Evolutionary conservation across 2,329 filamentous ascomycete species (phyloP).

Genomic region (Xylariomycetidae sp.): DNA sequence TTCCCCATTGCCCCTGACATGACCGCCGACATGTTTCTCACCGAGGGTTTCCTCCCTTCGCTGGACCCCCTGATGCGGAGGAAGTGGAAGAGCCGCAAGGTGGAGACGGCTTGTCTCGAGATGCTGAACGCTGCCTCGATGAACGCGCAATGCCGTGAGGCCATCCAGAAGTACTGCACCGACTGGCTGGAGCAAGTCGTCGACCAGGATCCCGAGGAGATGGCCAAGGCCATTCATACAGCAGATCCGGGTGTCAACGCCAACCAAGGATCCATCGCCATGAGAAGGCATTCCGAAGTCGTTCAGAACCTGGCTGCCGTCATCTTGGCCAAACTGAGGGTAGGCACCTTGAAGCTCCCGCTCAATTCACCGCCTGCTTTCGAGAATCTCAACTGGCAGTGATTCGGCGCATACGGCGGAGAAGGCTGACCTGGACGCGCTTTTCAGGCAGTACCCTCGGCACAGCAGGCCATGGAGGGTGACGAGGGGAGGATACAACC

Average conservation of each 20-base stretch:
- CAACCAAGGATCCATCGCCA: constrained; percentile 51
- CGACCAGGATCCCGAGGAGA: constrained; percentile 59
- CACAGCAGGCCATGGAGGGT: constrained; percentile 30
- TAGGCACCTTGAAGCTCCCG: constrained; percentile 36
- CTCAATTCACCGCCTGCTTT: constrained; percentile 15
- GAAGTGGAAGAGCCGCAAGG: constrained; percentile 76
- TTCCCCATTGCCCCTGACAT: constrained; percentile 80
- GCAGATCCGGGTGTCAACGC: constrained; percentile 52
- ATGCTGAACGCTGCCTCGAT: constrained; percentile 90
- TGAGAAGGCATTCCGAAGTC: constrained; percentile 54
- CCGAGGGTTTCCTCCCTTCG: constrained; percentile 75
- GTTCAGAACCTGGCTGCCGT: constrained; percentile 65
- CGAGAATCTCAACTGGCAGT: constrained; percentile 22
- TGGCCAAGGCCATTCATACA: constrained; percentile 41
- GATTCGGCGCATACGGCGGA: constrained; percentile 12
- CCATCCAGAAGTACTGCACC: constrained; percentile 75
- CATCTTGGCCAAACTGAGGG: constrained; percentile 65
- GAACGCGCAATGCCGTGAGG: constrained; percentile 73
- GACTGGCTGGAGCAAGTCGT: constrained; percentile 85
- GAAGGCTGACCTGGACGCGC: constrained; percentile 27
- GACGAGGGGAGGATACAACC: constrained; percentile 40
- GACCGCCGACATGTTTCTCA: constrained; percentile 74
- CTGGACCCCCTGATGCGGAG: constrained; percentile 71
- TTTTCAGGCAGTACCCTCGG: constrained; percentile 50
- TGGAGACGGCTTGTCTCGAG: constrained; percentile 81